Conservation (phyloP, 2,329 filamentous ascomycete genomes). For the Phyllosticta paracitricarpa region DNA sequence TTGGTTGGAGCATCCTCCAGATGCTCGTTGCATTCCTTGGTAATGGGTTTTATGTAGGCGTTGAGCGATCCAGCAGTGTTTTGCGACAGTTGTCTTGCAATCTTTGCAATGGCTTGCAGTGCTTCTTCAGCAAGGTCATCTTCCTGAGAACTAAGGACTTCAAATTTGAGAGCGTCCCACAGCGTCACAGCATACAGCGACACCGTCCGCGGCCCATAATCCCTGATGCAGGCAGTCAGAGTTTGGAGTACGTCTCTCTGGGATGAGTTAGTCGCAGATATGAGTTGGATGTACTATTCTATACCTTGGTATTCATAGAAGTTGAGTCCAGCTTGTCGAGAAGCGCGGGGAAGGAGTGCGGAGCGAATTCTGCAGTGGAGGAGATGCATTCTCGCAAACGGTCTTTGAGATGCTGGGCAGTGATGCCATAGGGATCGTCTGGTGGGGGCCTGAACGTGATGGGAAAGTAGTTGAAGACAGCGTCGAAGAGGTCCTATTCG, state of each 20-base stretch:
- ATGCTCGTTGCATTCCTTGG: slow-evolving; percentile 58
- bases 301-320: slow-evolving; percentile 55
- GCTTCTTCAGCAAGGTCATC: slow-evolving; percentile 54
- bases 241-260: slow-evolving; percentile 55
- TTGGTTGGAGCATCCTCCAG: slow-evolving; percentile 59
- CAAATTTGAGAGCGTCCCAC: slow-evolving; percentile 61
- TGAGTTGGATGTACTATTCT: slow-evolving; percentile 3
- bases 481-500: slow-evolving; percentile 48
- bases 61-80: slow-evolving; percentile 38
- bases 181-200: slow-evolving; percentile 54
- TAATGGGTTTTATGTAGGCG: slow-evolving; percentile 49
- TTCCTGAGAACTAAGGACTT: slow-evolving; percentile 57
- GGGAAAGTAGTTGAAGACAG: slow-evolving; percentile 63
- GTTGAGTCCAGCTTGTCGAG: slow-evolving; percentile 61
- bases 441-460: slow-evolving; percentile 62
- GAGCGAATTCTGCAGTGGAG: slow-evolving; percentile 53
- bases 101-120: slow-evolving; percentile 43
- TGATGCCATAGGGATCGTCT: slow-evolving; percentile 60
- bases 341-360: slow-evolving; percentile 55
- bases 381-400: slow-evolving; percentile 55
- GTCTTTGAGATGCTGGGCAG: slow-evolving; percentile 56
- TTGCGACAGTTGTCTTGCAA: slow-evolving; percentile 46
- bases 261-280: neutral
- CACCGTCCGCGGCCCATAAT: slow-evolving; percentile 49
- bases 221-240: slow-evolving; percentile 48